phyloP scores from a whole-genome alignment of 179 eudicot species.

The Silene coronaria region DNA sequence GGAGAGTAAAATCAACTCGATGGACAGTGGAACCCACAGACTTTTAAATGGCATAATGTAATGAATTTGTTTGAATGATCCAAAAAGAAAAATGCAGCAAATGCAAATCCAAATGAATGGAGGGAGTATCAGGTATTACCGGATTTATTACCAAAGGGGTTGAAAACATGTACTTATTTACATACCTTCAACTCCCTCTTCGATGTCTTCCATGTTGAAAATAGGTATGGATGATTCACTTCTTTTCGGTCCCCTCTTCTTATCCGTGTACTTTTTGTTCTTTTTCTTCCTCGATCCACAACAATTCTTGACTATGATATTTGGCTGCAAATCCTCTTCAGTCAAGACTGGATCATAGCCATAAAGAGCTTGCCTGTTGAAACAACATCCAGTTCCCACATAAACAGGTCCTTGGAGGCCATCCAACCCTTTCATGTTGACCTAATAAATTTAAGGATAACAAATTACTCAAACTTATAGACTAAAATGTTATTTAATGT shows the following conservation, averaged over 20 bases:
- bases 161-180: not conserved
- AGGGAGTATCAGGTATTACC: not conserved
- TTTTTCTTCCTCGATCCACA: constrained; percentile 82
- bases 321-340: constrained; percentile 85
- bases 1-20: not conserved
- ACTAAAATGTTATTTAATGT: not conserved
- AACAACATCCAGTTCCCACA: constrained; percentile 94
- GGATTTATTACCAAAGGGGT: not conserved
- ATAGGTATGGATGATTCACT: constrained; percentile 75
- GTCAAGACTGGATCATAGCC: constrained; percentile 77
- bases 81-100: not conserved
- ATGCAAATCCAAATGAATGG: not conserved
- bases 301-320: constrained; percentile 65
- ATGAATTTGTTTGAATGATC: too few species aligned
- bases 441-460: constrained; percentile 34
- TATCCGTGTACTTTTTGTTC: constrained; percentile 64
- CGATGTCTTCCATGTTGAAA: constrained; percentile 72
- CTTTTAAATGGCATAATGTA: not conserved
- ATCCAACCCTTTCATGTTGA: constrained; percentile 86
- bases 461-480: not conserved
- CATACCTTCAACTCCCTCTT: constrained; percentile 80
- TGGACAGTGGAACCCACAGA: not conserved
- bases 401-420: constrained; percentile 89
- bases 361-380: constrained; percentile 81
- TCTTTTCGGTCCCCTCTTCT: constrained; percentile 56